phyloP scores from a whole-genome alignment of 371 early-diverging fungal species.

The Rhizopus arrhizus region DNA sequence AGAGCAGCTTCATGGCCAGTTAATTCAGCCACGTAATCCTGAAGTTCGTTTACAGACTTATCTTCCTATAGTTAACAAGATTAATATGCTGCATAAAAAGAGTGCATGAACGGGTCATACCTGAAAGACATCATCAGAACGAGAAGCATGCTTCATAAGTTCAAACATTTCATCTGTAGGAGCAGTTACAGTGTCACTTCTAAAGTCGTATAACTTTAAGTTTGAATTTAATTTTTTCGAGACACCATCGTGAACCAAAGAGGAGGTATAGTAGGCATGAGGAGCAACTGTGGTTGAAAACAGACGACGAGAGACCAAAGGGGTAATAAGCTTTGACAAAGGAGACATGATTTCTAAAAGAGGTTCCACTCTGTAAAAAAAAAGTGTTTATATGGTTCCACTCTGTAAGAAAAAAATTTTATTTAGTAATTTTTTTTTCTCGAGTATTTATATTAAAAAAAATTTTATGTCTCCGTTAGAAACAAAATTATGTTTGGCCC shows the following conservation, averaged over 20 bases:
- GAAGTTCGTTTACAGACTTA: slow-evolving; percentile 73
- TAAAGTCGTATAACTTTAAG: slow-evolving; percentile 54
- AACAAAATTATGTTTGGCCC: slow-evolving; percentile 1
- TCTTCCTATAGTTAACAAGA: slow-evolving; percentile 63
- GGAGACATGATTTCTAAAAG: slow-evolving; percentile 50
- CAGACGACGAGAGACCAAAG: slow-evolving; percentile 33
- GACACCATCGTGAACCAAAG: slow-evolving; percentile 42
- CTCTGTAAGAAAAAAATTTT: slow-evolving; percentile 39
- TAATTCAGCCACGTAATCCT: slow-evolving; percentile 69
- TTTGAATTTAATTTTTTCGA: slow-evolving; percentile 31
- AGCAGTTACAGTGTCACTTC: slow-evolving; percentile 78
- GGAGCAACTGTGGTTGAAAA: slow-evolving; percentile 37
- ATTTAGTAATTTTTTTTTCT: slow-evolving; percentile 34
- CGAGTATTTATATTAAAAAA: slow-evolving; percentile 29
- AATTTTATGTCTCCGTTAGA: slow-evolving; percentile 6
- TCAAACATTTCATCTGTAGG: slow-evolving; percentile 87
- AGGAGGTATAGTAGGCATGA: slow-evolving; percentile 41
- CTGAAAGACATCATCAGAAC: slow-evolving; percentile 87
- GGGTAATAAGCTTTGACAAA: slow-evolving; percentile 36
- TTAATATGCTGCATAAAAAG: neutral
- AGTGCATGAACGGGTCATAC: slow-evolving; percentile 35
- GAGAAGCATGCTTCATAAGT: slow-evolving; percentile 71
- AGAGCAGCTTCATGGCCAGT: slow-evolving; percentile 83
- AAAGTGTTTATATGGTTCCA: slow-evolving; percentile 39
- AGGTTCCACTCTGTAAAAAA: slow-evolving; percentile 51